These are phyloP conservation scores for Mycena galopus DNA, from an alignment of 768 basidiomycete species.

Conservation along the genomic window DNA sequence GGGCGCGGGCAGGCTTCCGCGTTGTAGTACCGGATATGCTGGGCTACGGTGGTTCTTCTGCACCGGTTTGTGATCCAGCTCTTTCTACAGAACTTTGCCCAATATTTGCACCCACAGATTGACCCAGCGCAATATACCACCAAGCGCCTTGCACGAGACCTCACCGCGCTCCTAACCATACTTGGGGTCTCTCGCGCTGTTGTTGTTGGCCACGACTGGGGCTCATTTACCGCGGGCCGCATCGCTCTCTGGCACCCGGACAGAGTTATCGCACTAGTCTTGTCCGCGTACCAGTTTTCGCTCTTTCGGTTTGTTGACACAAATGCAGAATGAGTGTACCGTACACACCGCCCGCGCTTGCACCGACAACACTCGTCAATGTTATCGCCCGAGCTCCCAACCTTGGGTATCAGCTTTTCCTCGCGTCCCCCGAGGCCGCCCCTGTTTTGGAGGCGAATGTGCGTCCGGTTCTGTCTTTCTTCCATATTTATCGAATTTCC, in stretches of 20 bases:
- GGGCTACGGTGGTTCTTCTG: conserved; percentile 1
- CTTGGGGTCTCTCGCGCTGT: conserved; percentile 68
- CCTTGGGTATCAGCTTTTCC: conserved; percentile 78
- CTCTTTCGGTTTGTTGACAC: conserved; percentile 8
- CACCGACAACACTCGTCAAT: conserved; percentile 64
- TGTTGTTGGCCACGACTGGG: conserved; percentile 88
- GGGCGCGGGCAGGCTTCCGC: conserved; percentile 72
- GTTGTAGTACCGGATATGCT: conserved; percentile 73
- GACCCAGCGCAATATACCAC: conserved; percentile 69
- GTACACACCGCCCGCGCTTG: conserved; percentile 68
- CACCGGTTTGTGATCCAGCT: neutral
- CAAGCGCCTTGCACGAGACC: conserved; percentile 70
- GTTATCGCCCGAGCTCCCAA: conserved; percentile 66
- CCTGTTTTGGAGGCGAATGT: conserved; percentile 71
- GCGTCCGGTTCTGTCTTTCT: conserved; percentile 29
- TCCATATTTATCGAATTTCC: neutral
- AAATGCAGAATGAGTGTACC: conserved; percentile 72
- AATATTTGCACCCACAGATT: conserved; percentile 44
- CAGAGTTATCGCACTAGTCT: conserved; percentile 67
- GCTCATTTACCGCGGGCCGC: conserved; percentile 70
- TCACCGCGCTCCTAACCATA: conserved; percentile 73
- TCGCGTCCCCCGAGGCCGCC: conserved; percentile 66
- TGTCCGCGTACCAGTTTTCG: conserved; percentile 57
- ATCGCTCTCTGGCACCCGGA: conserved; percentile 83
- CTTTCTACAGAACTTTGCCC: neutral